These are phyloP conservation scores for Aureobasidium namibiae DNA, from an alignment of 2,329 filamentous ascomycete species.

Conservation along the genomic window DNA sequence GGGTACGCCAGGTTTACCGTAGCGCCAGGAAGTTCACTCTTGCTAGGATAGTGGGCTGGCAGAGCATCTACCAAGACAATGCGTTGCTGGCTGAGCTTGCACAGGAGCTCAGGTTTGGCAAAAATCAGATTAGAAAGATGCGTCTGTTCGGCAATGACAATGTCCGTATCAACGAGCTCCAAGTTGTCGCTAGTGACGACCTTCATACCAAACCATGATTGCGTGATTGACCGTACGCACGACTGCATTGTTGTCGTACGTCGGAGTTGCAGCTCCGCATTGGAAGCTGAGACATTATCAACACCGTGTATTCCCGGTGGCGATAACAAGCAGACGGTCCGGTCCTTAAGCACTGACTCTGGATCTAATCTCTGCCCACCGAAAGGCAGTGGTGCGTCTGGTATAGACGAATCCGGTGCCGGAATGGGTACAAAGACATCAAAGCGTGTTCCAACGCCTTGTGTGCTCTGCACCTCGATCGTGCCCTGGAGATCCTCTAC, in stretches of 20 bases:
- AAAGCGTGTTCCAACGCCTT: neutral
- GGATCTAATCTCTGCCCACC: neutral
- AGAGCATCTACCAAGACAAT: neutral
- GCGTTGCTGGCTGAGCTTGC: neutral
- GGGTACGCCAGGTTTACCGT: neutral
- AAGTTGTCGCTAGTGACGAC: neutral
- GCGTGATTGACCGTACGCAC: neutral
- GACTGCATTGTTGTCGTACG: neutral
- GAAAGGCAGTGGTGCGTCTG: neutral
- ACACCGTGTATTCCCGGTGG: neutral
- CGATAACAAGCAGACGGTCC: neutral
- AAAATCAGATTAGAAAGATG: neutral
- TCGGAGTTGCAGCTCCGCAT: neutral
- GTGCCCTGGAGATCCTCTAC: conserved; percentile 20
- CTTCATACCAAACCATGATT: neutral
- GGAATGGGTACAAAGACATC: neutral
- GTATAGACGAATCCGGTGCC: neutral
- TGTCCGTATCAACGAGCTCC: neutral
- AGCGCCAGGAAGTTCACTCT: neutral
- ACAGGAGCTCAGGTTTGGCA: neutral
- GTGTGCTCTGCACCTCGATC: conserved; percentile 14
- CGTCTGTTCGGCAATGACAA: neutral
- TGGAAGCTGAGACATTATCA: neutral
- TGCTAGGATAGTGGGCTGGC: neutral
- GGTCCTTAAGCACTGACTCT: neutral